Base-by-base conservation (phyloP, 192 early-diverging fungal genomes). In the Coemansia furcata region DNA sequence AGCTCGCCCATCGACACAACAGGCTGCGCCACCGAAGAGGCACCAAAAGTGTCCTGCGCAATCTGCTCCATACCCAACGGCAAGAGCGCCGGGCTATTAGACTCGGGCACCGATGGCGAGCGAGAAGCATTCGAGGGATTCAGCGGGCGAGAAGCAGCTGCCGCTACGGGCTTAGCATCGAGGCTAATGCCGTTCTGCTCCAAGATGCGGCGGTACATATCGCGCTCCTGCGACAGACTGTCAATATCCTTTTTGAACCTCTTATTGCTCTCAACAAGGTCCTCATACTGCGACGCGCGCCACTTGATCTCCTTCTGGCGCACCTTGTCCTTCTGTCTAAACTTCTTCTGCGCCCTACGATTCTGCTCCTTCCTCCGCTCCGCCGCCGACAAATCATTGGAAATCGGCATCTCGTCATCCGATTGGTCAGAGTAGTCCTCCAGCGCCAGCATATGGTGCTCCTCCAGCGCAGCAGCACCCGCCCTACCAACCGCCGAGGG, bases 281-380 rank as follows among this genome's bases (percentile, higher is more conserved):
- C 57, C 40, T 83, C 81, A 67, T 83, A 83, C 70, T 83, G 81
- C 38, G 75, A 69, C 17, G 81, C 81, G 4, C 77, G 75, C 81
- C 81, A 83, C 58, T 83, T 83, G 66, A 83, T 42, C 39, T 83
- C 76, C 66, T 83, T 83, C 58, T 83, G 81, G 14, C 81, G 76
- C 60, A 83, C 81, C 66, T 83, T 83, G 77, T 83, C 81, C 69
- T 83, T 83, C 29, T 83, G 76, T 1, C 81, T 47, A 50, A 83
- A 83, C 77, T 83, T 83, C 32, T 83, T 83, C 68, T 83, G 81
- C 19, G 81, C 81, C n/a, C 81, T 55, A 14, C 81, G 72, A 67
- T 83, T 83, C 73, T 83, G 81, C 73, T 83, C 81, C 63, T 74
- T 74, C 8, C 81, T 66, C 23, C 81, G 72, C 69, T 83, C 81